A percentile compares a stretch with the other conserved stretches of the same genome.
Evolutionary conservation across 768 basidiomycete species (phyloP).

Genomic region (Boletus pseudopeckii): DNA sequence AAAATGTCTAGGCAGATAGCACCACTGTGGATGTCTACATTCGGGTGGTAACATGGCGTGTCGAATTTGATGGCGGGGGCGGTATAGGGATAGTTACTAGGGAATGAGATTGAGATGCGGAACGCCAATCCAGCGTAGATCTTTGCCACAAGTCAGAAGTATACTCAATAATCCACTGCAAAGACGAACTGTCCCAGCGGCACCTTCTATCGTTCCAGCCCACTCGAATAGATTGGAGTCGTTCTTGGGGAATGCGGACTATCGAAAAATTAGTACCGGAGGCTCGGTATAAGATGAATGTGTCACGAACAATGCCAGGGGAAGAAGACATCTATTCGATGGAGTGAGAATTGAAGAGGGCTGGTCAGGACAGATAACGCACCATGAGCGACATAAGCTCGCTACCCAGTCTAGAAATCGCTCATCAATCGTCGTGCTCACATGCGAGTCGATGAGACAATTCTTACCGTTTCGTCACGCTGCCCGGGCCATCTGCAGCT

Average conservation of each 20-base stretch:
- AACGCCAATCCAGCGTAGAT: constrained; percentile 78
- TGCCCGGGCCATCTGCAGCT: constrained; percentile 59
- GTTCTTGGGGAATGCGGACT: constrained; percentile 89
- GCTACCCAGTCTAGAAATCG: constrained; percentile 55
- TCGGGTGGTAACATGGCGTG: constrained; percentile 88
- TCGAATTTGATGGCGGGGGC: constrained; percentile 85
- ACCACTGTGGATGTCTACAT: constrained; percentile 75
- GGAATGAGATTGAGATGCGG: constrained; percentile 82
- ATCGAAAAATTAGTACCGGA: background rate
- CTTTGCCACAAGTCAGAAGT: constrained; percentile 34
- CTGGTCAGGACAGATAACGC: constrained; percentile 28
- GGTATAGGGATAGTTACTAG: constrained; percentile 84
- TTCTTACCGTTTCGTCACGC: constrained; percentile 78
- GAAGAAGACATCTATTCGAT: constrained; percentile 73
- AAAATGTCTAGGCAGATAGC: constrained; percentile 86
- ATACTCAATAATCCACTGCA: background rate
- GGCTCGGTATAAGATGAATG: background rate
- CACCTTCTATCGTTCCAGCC: constrained; percentile 85
- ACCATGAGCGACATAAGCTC: constrained; percentile 92
- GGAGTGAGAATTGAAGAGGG: constrained; percentile 3
- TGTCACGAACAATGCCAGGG: constrained; percentile 71
- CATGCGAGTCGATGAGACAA: background rate
- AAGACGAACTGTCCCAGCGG: constrained; percentile 54
- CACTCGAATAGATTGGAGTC: constrained; percentile 88
- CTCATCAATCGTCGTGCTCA: constrained; percentile 4